Evolutionary conservation across 2,329 filamentous ascomycete species (phyloP).

Genomic region (Trichoderma pleuroti): DNA sequence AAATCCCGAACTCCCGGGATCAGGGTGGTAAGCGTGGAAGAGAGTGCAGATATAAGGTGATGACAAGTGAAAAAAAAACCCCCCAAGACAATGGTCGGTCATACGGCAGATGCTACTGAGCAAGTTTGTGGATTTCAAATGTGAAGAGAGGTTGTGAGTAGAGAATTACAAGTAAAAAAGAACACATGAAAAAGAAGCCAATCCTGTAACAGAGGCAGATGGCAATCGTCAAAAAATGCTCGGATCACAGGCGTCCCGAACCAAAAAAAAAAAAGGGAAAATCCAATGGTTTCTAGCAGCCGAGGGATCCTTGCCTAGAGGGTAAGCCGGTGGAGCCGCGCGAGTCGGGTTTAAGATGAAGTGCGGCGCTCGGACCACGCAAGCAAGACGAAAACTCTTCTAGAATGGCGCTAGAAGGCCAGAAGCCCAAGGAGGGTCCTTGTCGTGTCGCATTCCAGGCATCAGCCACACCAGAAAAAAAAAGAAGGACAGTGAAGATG

Average conservation of each 20-base stretch:
- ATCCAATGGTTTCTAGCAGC: background rate
- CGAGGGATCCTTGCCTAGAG: background rate
- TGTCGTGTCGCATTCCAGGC: background rate
- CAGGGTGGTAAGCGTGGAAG: background rate
- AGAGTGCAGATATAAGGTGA: background rate
- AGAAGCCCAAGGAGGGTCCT: conserved; percentile 3
- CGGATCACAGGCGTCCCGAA: background rate
- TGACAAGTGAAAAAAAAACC: background rate
- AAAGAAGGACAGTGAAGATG: background rate
- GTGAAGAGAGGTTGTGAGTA: background rate
- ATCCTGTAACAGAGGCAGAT: too few species aligned
- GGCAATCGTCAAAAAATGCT: background rate
- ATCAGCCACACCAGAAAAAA: background rate
- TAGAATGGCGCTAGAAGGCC: conserved; percentile 18
- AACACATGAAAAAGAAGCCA: background rate
- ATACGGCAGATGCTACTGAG: background rate
- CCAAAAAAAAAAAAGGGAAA: background rate
- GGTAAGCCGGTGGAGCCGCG: conserved; percentile 5
- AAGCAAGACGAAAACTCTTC: background rate
- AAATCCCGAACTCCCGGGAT: conserved; percentile 10
- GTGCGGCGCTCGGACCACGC: background rate
- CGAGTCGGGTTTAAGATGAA: conserved; percentile 17
- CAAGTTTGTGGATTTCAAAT: background rate
- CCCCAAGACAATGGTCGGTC: background rate
- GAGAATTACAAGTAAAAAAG: too few species aligned